Evolutionary conservation across 345 rosid genomes (phyloP), one percentile per base, ranked within the genome.

Genomic region (Citropsis articulata): DNA sequence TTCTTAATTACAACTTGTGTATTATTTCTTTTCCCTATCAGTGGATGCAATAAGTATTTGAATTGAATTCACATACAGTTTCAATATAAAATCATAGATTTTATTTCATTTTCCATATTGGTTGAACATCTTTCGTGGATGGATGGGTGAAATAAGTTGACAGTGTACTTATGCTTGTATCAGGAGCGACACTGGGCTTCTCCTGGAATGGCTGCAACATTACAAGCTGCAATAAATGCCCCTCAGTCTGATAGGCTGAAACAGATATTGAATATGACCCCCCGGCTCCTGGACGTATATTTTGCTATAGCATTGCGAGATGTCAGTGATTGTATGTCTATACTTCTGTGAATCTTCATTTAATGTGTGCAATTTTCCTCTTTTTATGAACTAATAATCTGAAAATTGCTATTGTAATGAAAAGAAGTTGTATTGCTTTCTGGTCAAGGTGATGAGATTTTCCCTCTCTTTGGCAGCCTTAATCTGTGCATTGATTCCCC

Each of bases 111-210:
- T 40, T 74, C 7, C 27, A 45, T 63, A 50, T 35, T n/a, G 18
- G 55, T 31, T 33, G 19, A 42, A 62, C 48, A 12, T 10, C 28
- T 36, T 45, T 76, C 35, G n/a, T 18, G 66, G 53, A 36, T 21
- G 24, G 40, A 57, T 78, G 28, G 28, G 55, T 75, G 38, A 79
- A 45, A 50, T 33, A 57, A 22, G 61, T 60, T 53, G 45, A 71
- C 35, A 25, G n/a, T 31, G 2, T 45, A 25, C 69, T 86, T 42
- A 66, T 74, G 55, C 72, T 79, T 81, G 10, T 77, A 85, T 86
- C 91, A 95, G 98, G 97, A 92, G 73, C 89, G 98, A 55, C 98
- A 88, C 75, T 89, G 97, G 84, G 80, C 92, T 75, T 92, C 98
- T 76, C 97, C 95, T 45, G 86, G 90, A 33, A 83, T 96, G 83